phyloP scores from a whole-genome alignment of 345 rosid species.

The Hibiscus mutabilis region DNA sequence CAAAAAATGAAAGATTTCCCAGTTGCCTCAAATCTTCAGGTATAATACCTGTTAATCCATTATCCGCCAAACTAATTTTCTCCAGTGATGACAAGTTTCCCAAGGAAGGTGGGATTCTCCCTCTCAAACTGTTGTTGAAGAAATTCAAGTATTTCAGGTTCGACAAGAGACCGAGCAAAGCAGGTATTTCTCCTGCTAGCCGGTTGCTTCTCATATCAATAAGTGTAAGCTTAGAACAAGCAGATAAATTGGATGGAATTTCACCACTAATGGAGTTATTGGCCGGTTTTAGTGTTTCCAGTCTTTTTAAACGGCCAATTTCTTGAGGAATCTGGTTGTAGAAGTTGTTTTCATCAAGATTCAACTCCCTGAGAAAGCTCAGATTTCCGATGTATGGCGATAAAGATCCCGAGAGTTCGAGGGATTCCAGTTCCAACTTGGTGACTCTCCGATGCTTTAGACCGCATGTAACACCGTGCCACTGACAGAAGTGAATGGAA shows the following conservation, averaged over 20 bases:
- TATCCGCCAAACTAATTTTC: background rate
- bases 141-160: background rate
- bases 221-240: background rate
- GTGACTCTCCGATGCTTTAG: slow-evolving; percentile 5
- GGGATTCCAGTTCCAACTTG: background rate
- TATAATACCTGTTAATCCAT: slow-evolving; percentile 1
- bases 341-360: slow-evolving; percentile 11
- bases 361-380: background rate
- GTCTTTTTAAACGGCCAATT: slow-evolving; percentile 3
- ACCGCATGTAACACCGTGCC: slow-evolving; percentile 15
- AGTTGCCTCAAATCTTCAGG: slow-evolving; percentile 7
- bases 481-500: slow-evolving; percentile 9
- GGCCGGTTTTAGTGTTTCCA: background rate
- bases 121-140: background rate
- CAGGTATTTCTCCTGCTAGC: slow-evolving; percentile 14
- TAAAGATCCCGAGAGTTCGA: background rate
- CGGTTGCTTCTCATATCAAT: background rate
- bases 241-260: slow-evolving; percentile 15
- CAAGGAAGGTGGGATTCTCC: background rate
- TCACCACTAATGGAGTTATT: slow-evolving; percentile 15
- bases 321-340: slow-evolving; percentile 10
- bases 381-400: slow-evolving; percentile 11
- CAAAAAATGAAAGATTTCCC: background rate
- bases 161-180: background rate
- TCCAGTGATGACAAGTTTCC: slow-evolving; percentile 13